Conservation (phyloP, 2,329 filamentous ascomycete genomes). For the Penicillium sp. region DNA sequence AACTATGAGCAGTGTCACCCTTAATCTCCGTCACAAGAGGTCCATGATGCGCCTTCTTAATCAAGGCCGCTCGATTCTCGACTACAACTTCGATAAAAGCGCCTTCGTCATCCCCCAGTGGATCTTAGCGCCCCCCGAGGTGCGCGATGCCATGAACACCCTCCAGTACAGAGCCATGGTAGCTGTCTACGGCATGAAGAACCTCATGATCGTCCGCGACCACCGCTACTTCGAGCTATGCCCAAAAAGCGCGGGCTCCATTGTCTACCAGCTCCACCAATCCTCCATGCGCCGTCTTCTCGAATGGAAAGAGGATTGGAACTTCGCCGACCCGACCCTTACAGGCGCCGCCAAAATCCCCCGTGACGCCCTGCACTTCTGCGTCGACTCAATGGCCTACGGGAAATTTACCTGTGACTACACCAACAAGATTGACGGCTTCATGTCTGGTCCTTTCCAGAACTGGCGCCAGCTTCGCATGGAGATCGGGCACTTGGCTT, state of each 20-base stretch:
- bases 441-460: constrained; percentile 8
- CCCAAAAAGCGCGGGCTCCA: constrained; percentile 1
- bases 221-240: constrained; percentile 29
- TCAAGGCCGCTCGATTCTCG: constrained; percentile 1
- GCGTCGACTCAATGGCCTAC: constrained; percentile 23
- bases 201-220: constrained; percentile 15
- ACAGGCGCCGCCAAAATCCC: constrained; percentile 28
- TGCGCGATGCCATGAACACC: constrained; percentile 10
- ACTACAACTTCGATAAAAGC: constrained; percentile 15
- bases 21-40: background rate
- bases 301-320: constrained; percentile 20
- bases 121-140: constrained; percentile 7
- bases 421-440: background rate
- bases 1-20: background rate
- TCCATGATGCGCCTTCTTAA: background rate
- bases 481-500: constrained; percentile 12
- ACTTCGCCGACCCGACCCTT: constrained; percentile 16
- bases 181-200: constrained; percentile 14
- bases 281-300: constrained; percentile 27
- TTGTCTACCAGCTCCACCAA: constrained; percentile 13
- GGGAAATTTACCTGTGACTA: constrained; percentile 9
- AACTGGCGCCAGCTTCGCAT: constrained; percentile 16
- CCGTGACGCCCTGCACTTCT: constrained; percentile 19
- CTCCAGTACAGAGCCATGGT: constrained; percentile 16
- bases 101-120: constrained; percentile 16